Evolutionary conservation across 306 rosid species (phyloP).

Genomic region (Luffa aegyptiaca): DNA sequence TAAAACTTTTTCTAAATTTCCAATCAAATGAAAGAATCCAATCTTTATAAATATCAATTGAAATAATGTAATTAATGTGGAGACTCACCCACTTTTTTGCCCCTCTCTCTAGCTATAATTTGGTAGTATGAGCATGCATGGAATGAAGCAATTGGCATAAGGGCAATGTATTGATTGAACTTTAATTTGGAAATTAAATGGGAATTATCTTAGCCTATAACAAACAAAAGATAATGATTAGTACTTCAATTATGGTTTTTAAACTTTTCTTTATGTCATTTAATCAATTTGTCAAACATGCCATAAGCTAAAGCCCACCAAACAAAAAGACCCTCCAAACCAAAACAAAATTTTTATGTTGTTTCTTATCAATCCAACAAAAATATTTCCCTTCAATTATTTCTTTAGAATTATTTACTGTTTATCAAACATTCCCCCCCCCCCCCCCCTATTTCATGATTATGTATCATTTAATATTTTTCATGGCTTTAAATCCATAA

Average conservation of each 20-base stretch:
- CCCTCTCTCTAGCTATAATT: not conserved
- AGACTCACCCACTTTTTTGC: not conserved
- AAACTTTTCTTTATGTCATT: slow-evolving; percentile 5
- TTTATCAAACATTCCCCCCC: not conserved
- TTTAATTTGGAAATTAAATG: not conserved
- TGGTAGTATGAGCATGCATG: not conserved
- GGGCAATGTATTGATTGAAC: not conserved
- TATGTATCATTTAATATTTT: not conserved
- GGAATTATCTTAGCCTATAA: not conserved
- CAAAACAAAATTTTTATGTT: not conserved
- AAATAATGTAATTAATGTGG: not conserved
- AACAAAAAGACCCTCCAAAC: not conserved
- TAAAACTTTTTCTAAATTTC: too few species aligned
- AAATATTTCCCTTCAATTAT: not conserved
- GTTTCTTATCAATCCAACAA: not conserved
- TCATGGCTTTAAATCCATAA: not conserved
- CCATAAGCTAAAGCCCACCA: not conserved
- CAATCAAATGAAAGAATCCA: not conserved
- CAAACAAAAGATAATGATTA: slow-evolving; percentile 1
- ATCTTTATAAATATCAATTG: not conserved
- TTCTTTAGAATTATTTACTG: not conserved
- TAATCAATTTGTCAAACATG: not conserved
- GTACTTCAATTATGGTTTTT: not conserved
- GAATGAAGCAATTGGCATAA: not conserved
- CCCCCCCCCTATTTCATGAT: not conserved